phyloP scores from a whole-genome alignment of 768 basidiomycete genomes.

The Plicaturopsis crispa region DNA sequence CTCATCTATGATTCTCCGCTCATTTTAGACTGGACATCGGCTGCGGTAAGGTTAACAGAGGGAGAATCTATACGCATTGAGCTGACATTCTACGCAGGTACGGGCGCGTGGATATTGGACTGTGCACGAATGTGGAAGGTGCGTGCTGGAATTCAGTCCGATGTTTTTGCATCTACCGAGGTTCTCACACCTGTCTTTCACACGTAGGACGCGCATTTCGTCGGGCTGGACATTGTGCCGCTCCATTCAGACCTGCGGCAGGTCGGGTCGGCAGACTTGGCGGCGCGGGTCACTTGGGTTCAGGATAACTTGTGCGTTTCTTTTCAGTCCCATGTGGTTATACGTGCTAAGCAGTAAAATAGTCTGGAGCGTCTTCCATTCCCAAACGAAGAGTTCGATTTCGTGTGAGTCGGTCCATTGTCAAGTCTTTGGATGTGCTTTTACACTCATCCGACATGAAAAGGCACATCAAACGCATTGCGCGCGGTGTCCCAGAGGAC shows the following conservation, averaged over 20 bases:
- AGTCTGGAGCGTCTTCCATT: conserved; percentile 70
- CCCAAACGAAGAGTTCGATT: conserved; percentile 67
- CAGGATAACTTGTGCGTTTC: conserved; percentile 61
- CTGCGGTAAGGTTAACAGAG: conserved; percentile 42
- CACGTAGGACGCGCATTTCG: conserved; percentile 18
- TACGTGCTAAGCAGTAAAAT: conserved; percentile 7
- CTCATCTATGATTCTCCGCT: no score
- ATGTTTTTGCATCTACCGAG: conserved; percentile 3
- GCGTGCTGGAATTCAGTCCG: conserved; percentile 10
- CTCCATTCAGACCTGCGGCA: conserved; percentile 62
- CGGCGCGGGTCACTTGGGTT: conserved; percentile 61
- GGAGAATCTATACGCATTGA: not conserved
- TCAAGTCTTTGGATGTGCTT: not conserved
- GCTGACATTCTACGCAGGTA: conserved; percentile 30
- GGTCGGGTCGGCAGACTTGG: conserved; percentile 48
- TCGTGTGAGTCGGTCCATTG: conserved; percentile 42
- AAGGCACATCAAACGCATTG: conserved; percentile 66
- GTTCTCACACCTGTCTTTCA: conserved; percentile 5
- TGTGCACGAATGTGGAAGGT: conserved; percentile 61
- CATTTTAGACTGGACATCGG: conserved; percentile 66
- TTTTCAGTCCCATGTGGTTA: conserved; percentile 1
- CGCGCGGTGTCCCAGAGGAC: conserved; percentile 70
- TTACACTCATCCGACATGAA: conserved; percentile 6
- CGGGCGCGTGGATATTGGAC: conserved; percentile 68
- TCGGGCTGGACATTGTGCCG: conserved; percentile 66